These are phyloP conservation scores for Musa beccarii DNA, from an alignment of 176 grass and related monocot genomes.

Conservation along the genomic window DNA sequence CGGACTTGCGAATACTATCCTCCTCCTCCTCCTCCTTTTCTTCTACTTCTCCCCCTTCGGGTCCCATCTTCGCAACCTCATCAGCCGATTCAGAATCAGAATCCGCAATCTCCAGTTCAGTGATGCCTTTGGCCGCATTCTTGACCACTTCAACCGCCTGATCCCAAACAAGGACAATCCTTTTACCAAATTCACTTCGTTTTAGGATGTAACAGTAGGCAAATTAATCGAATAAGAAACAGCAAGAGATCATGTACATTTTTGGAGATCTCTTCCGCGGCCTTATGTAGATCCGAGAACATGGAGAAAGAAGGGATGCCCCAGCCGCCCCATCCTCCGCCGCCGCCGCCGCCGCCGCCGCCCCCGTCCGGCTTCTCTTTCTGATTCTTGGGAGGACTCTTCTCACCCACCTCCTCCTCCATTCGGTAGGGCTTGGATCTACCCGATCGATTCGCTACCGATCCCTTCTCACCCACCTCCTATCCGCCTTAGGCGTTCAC, in stretches of 20 bases:
- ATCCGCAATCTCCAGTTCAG: slow-evolving; percentile 39
- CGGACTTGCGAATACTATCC: slow-evolving; percentile 32
- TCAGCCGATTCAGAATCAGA: slow-evolving; percentile 2
- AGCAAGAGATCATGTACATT: slow-evolving; percentile 30
- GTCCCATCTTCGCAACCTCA: slow-evolving; percentile 20
- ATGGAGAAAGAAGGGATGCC: slow-evolving; percentile 51
- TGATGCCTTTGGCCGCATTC: slow-evolving; percentile 40
- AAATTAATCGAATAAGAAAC: not conserved
- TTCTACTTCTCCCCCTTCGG: slow-evolving; percentile 8
- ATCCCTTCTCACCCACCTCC: not conserved
- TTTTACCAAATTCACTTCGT: not conserved
- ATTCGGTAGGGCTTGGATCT: not conserved
- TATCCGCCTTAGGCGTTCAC: not conserved
- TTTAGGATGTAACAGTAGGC: not conserved
- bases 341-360: slow-evolving; percentile 26
- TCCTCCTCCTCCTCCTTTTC: slow-evolving; percentile 11
- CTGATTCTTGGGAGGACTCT: not conserved
- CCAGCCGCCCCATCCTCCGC: slow-evolving; percentile 37
- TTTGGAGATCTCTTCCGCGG: slow-evolving; percentile 73
- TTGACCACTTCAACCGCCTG: slow-evolving; percentile 94
- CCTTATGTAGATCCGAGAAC: slow-evolving; percentile 64
- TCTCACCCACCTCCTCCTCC: slow-evolving; percentile 10
- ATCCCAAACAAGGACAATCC: not conserved
- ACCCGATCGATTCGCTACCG: not conserved
- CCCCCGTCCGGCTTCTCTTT: slow-evolving; percentile 2